Evolutionary conservation across 768 basidiomycete species (phyloP).

Genomic region (Lanmaoa pseudosensibilis): DNA sequence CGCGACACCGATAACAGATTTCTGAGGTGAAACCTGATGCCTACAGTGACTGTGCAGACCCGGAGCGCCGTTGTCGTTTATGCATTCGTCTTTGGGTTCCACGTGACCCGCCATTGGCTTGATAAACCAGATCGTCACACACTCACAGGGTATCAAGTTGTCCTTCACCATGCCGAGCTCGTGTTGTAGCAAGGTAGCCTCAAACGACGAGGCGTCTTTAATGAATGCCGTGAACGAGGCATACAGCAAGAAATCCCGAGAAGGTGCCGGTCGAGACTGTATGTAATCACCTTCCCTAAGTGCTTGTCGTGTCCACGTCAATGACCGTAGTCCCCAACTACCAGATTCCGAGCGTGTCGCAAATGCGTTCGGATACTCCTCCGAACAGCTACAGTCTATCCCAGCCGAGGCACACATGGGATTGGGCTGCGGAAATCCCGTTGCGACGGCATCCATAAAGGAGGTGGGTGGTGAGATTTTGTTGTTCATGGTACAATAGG

Average conservation of each 20-base stretch:
- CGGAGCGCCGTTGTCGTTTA: too few species aligned
- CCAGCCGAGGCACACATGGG: constrained; percentile 49
- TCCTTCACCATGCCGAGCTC: constrained; percentile 1
- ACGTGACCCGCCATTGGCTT: too few species aligned
- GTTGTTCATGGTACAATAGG: too few species aligned
- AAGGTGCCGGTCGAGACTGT: constrained; percentile 12
- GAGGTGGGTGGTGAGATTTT: constrained; percentile 32
- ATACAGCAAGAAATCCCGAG: constrained; percentile 10
- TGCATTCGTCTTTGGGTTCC: too few species aligned
- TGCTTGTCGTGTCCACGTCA: neutral
- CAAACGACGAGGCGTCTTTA: neutral
- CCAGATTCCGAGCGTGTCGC: constrained; percentile 19
- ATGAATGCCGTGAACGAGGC: constrained; percentile 10
- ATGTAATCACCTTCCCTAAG: neutral
- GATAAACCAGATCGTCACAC: neutral
- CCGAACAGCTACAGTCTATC: constrained; percentile 42
- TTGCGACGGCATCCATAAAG: constrained; percentile 45
- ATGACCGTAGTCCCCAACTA: neutral
- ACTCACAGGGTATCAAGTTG: neutral
- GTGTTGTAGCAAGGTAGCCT: neutral
- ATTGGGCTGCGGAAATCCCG: constrained; percentile 55
- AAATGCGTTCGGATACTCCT: constrained; percentile 48
- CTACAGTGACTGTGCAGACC: too few species aligned
- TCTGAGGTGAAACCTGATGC: too few species aligned
- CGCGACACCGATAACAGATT: too few species aligned